These are phyloP conservation scores for Debaryomyces udenii DNA, from an alignment of 1,139 yeast genomes.

Conservation along the genomic window DNA sequence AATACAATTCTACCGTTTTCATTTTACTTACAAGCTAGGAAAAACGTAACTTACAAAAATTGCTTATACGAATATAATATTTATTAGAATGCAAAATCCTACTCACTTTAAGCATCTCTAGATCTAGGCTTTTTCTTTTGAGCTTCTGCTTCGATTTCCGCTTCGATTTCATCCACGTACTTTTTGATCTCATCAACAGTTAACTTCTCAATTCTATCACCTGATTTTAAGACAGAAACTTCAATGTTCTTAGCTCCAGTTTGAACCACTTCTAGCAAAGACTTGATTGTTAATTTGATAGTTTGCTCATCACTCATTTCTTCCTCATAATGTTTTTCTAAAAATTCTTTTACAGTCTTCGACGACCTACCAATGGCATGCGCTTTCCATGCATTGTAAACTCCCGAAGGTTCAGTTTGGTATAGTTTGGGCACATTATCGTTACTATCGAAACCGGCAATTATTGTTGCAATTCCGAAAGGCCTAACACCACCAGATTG, in stretches of 20 bases:
- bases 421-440: slow-evolving; percentile 81
- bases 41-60: slow-evolving; percentile 7
- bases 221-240: slow-evolving; percentile 82
- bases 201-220: slow-evolving; percentile 54
- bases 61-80: slow-evolving; percentile 1
- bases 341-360: slow-evolving; percentile 92
- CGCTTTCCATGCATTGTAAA: slow-evolving; percentile 98
- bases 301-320: slow-evolving; percentile 72
- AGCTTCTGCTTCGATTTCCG: slow-evolving; percentile 87
- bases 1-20: neutral
- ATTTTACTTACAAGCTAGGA: too few relatives aligned
- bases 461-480: slow-evolving; percentile 90
- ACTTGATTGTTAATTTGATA: slow-evolving; percentile 78
- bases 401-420: slow-evolving; percentile 98
- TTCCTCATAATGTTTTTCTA: slow-evolving; percentile 87
- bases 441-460: slow-evolving; percentile 93
- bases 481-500: slow-evolving; percentile 98
- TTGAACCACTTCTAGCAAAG: slow-evolving; percentile 93
- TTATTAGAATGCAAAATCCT: slow-evolving; percentile 4
- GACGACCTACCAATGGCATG: slow-evolving; percentile 96
- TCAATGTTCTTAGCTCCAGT: slow-evolving; percentile 97
- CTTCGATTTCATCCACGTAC: slow-evolving; percentile 71
- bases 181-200: slow-evolving; percentile 70
- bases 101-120: slow-evolving; percentile 20
- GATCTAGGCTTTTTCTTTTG: slow-evolving; percentile 74